Evolutionary conservation across 2,329 filamentous ascomycete species (phyloP), one percentile per base, ranked within the genome.

Genomic region (Phialophora expanda): DNA sequence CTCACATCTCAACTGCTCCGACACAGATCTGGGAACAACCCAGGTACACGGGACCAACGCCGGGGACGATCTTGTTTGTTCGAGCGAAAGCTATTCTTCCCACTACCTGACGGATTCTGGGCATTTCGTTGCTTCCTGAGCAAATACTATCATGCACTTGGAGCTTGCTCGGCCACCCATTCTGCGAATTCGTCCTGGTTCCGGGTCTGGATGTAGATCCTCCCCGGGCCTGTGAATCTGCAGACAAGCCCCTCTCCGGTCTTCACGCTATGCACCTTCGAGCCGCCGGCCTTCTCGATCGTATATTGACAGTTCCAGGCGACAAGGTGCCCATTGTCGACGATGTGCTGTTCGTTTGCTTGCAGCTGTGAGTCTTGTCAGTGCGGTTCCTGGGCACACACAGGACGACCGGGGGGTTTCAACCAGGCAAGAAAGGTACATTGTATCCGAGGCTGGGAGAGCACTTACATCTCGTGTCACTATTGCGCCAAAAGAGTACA

Each of bases 171-270:
- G 26, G 50, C 17, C 7, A 68, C 53, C 62, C 62, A 68, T 12
- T 51, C 28, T 11, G 60, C 61, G 48, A 70, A 70, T 22, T 70
- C 68, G 22, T 66, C 59, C 61, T 63, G 32, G 38, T 70, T 70
- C 41, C 68, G 62, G n/a, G 66, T 70, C 61, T 70, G 68, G 41
- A 70, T 64, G 53, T 70, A 68, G 12, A 70, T 62, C 22, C 60
- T 59, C n/a, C 68, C 68, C 9, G 68, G 68, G 12, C 68, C 66
- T 24, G 61, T 68, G 58, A 70, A 70, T n/a, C 68, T 64, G 46
- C 68, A 70, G 20, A 68, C 68, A 17, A 66, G 32, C 12, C 66
- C 62, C 56, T 70, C 68, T 8, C 68, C 68, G 14, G 66, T 70
- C 30, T 61, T 70, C 63, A 70, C 28, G 44, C 62, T 62, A 9